Base-by-base conservation (phyloP, 495 filamentous ascomycete genomes). In the Aspergillus taichungensis region DNA sequence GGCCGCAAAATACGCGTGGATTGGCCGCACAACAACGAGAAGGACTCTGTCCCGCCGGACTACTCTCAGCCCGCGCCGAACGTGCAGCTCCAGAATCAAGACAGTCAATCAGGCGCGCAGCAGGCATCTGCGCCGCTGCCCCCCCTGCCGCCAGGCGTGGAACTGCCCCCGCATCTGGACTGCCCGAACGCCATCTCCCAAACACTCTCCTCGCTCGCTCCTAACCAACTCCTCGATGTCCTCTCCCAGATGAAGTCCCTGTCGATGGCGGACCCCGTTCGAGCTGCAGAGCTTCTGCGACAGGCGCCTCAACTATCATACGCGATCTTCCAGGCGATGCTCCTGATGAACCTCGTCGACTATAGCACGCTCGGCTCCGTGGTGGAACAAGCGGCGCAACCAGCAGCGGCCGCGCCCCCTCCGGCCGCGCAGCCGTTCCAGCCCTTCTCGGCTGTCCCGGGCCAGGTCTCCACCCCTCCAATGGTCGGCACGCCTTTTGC, bases 241-340 rank as follows among this genome's bases (percentile, higher is more conserved):
- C 75, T 99, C 31, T 79, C 82, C 5, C 89, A 96, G 65, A 95
- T 97, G 88, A 96, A 97, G 58, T 78, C 79, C 5, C 74, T 99
- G 5, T 83, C 84, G 3, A 83, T 79, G 40, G 76, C 72, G 10
- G 89, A 97, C 53, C 89, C 92, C 1, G 70, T 74, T 4, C 85
- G 88, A 56, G 90, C 90, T 0, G 88, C 84, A 8, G 88, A 95
- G 58, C 78, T 99, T 35, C 76, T 99, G 14, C 72, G 80, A 45
- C 82, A 89, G 66, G 90, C 92, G 0, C 92, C 92, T 0, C 92
- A 99, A 67, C 82, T 99, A 14, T 80, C 85, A 34, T 97, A 94
- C 54, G 94, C 92, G 18, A 86, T 97, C 52, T 97, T 99, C 71
- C 94, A 97, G 62, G 85, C 89, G 6, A 73, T 99, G 4, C 78